Percentiles rank a stretch among this genome's conserved stretches.
Evolutionary conservation across 169 alveolate genomes (phyloP).

Genomic region (Plasmodium cynomolgi): DNA sequence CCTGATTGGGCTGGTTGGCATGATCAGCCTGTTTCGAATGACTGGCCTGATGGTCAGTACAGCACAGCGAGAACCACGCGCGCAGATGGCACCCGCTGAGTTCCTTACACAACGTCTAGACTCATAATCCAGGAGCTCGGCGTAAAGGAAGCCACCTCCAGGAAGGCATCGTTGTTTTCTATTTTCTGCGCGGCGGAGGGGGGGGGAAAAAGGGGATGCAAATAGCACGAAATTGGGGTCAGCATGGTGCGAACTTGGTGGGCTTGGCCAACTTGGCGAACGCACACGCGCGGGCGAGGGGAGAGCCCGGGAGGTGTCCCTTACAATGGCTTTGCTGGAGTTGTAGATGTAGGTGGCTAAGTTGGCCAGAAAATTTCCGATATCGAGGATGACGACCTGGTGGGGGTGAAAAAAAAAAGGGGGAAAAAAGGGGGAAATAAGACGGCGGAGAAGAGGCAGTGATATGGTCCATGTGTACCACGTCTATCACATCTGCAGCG

Average conservation of each 20-base stretch:
- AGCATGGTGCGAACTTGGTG: background rate
- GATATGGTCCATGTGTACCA: background rate
- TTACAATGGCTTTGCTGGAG: conserved; percentile 8
- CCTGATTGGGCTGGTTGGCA: too few species aligned
- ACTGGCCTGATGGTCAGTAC: background rate
- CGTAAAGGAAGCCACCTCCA: conserved; percentile 67
- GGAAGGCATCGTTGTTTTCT: conserved; percentile 23
- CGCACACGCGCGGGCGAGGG: background rate
- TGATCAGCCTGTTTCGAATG: too few species aligned
- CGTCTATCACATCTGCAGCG: background rate
- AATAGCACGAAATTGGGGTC: background rate
- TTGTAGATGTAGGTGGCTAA: conserved; percentile 8
- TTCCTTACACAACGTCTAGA: conserved; percentile 56
- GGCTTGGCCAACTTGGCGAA: too few species aligned
- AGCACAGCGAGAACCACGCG: background rate
- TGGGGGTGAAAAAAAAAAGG: background rate
- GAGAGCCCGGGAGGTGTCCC: background rate
- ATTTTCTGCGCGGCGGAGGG: background rate
- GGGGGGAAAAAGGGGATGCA: background rate
- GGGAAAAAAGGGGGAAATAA: background rate
- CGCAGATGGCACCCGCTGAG: background rate
- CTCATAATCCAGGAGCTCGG: conserved; percentile 75
- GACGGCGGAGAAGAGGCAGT: background rate
- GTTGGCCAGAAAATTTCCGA: conserved; percentile 26
- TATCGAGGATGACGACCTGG: conserved; percentile 48